These are phyloP conservation scores for Trichoderma brevicompactum DNA, from an alignment of 2,329 filamentous ascomycete species.

Conservation along the genomic window DNA sequence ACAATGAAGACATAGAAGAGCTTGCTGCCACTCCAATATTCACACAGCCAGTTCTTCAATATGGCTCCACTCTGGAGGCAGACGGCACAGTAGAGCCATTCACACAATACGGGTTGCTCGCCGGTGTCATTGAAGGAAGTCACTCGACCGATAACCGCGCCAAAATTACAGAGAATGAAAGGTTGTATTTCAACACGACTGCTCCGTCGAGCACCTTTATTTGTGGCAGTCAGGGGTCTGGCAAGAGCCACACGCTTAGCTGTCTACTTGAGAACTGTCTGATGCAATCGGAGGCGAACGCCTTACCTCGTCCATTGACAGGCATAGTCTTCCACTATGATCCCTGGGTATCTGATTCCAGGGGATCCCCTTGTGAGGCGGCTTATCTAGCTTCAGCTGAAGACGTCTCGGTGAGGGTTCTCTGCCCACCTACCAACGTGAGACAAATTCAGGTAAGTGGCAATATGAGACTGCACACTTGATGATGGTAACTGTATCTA, in stretches of 20 bases:
- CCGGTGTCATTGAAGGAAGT: not conserved
- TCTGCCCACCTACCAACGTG: constrained; percentile 60
- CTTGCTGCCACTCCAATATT: constrained; percentile 31
- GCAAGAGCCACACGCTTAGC: constrained; percentile 65
- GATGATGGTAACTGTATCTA: not conserved
- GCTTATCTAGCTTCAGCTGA: constrained; percentile 55
- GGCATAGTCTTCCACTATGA: constrained; percentile 70
- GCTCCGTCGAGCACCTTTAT: constrained; percentile 64
- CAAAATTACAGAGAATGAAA: constrained; percentile 28
- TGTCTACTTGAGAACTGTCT: constrained; percentile 63
- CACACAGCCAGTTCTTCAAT: constrained; percentile 29
- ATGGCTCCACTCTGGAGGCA: not conserved
- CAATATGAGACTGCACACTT: not conserved
- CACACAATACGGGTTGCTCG: constrained; percentile 34
- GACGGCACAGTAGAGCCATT: not conserved
- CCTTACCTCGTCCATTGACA: constrained; percentile 56
- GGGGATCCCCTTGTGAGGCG: constrained; percentile 61
- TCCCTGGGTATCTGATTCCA: constrained; percentile 53
- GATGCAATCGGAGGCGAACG: constrained; percentile 48
- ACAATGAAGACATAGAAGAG: constrained; percentile 20
- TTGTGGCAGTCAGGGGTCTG: constrained; percentile 66
- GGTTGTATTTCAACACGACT: constrained; percentile 52
- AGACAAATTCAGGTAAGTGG: constrained; percentile 43
- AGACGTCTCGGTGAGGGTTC: constrained; percentile 53
- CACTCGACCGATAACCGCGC: too few relatives aligned